Evolutionary conservation across 225 moss, liverwort and hornwort genomes (phyloP), one percentile per base, ranked within the genome.

Genomic region (Polytrichum formosum): DNA sequence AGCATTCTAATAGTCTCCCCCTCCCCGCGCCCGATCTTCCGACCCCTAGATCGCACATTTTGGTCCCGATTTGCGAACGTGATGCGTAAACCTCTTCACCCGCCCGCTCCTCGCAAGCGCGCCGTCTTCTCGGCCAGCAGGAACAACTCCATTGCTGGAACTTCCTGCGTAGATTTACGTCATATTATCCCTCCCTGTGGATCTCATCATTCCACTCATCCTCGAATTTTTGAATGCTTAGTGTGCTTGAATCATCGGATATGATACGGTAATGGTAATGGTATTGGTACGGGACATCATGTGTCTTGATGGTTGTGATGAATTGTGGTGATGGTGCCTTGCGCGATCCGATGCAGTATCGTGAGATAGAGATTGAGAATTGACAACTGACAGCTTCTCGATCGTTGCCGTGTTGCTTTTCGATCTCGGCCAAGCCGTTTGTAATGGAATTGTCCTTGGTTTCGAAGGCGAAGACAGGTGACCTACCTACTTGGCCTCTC

Each of bases 381-480:
- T 46, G 16, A 46, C 46, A 33, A 33, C 5, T 20, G 56, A 56
- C 21, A 23, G 6, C 16, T 20, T 20, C 21, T 20, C 58, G 58
- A 20, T 23, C 58, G 58, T n/a, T 6, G 21, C 20, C 23, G 21
- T 6, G 23, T 58, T 23, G 1, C 20, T 6, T 23, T 75, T 70
- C 69, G 62, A 27, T 69, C 55, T 60, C 65, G 35, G 31, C 64
- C 53, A 55, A 75, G 1, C 18, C 25, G 19, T 69, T 65, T 28
- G 63, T 70, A 37, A 87, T 87, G 87, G 87, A 87, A 81, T 79
- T 79, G 54, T 84, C 83, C 63, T 72, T 87, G 74, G 87, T 87
- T 10, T 83, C 78, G 25, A 87, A 87, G 78, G 87, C 87, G 6
- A 87, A 79, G 72, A 73, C 87, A 87, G 87, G 87, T 87, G 64